A percentile compares a stretch with the other conserved stretches of the same genome.
phyloP scores from a whole-genome alignment of 2,329 filamentous ascomycete species.

The Harringtonia lauricola region DNA sequence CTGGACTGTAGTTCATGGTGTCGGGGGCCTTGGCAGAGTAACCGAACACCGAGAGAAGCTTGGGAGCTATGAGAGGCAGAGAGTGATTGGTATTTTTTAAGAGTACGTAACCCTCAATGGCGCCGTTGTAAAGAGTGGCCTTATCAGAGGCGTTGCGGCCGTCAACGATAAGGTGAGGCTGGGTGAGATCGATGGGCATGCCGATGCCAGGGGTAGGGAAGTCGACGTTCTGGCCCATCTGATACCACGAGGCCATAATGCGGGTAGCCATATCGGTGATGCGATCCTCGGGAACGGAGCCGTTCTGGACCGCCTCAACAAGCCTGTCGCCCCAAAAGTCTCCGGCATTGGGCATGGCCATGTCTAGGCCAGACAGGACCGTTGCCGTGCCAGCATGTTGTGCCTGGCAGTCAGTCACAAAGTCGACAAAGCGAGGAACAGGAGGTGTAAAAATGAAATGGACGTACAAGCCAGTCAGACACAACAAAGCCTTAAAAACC shows the following conservation, averaged over 20 bases:
- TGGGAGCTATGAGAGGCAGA: slow-evolving; percentile 40
- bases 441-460: not conserved
- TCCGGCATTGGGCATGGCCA: slow-evolving; percentile 50
- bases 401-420: slow-evolving; percentile 59
- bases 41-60: slow-evolving; percentile 45
- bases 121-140: slow-evolving; percentile 36
- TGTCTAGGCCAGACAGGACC: slow-evolving; percentile 51
- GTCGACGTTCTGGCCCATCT: slow-evolving; percentile 32
- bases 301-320: slow-evolving; percentile 65
- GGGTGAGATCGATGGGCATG: slow-evolving; percentile 35
- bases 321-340: slow-evolving; percentile 49
- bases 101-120: slow-evolving; percentile 52
- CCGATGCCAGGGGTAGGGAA: slow-evolving; percentile 38
- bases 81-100: slow-evolving; percentile 48
- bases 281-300: slow-evolving; percentile 58
- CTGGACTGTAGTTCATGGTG: slow-evolving; percentile 25
- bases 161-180: slow-evolving; percentile 41
- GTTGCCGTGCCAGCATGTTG: slow-evolving; percentile 48
- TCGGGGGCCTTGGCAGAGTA: slow-evolving; percentile 44
- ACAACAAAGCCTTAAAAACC: slow-evolving; percentile 55
- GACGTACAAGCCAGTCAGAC: slow-evolving; percentile 43
- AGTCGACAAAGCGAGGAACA: not conserved
- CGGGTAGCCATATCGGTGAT: slow-evolving; percentile 72
- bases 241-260: slow-evolving; percentile 33
- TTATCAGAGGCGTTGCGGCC: slow-evolving; percentile 36